Evolutionary conservation across 2,329 filamentous ascomycete species (phyloP).

Genomic region (Trichocomaceae sp.): DNA sequence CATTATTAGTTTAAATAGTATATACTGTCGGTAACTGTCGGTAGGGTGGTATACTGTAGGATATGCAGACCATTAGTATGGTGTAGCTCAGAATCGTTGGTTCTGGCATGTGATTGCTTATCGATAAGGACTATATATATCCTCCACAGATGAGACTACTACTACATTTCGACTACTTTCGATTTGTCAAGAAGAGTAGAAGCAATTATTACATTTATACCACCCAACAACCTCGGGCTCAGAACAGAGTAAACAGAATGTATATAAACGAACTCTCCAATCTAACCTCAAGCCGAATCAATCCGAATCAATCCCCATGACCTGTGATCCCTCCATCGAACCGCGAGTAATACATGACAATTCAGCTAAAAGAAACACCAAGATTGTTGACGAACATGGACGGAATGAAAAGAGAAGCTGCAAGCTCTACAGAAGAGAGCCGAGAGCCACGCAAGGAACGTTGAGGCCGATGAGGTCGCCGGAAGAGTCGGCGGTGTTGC

Average conservation of each 20-base stretch:
- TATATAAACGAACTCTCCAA: neutral
- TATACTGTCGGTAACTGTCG: too few relatives aligned
- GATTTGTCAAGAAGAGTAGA: too few relatives aligned
- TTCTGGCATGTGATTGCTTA: too few relatives aligned
- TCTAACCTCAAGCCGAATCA: neutral
- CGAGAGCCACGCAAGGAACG: constrained; percentile 35
- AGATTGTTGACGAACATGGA: too few relatives aligned
- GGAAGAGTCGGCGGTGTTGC: constrained; percentile 26
- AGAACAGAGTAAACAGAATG: constrained; percentile 8
- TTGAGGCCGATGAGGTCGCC: constrained; percentile 30
- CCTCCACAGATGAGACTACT: too few relatives aligned
- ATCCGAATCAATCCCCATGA: neutral
- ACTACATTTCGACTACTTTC: too few relatives aligned
- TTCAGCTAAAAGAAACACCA: neutral
- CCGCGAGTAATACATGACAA: neutral
- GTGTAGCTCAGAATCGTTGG: too few relatives aligned
- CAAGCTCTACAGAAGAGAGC: constrained; percentile 31
- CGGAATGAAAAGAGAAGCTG: constrained; percentile 5
- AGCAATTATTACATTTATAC: constrained; percentile 10
- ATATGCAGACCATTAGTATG: too few relatives aligned
- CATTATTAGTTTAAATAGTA: too few relatives aligned
- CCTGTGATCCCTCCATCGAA: neutral
- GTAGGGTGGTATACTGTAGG: too few relatives aligned
- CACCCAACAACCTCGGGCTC: constrained; percentile 1
- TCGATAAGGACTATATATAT: too few relatives aligned